Evolutionary conservation across 805 yeast species (phyloP), one percentile per base, ranked within the genome.

Genomic region (Middelhovenomyces tepae): DNA sequence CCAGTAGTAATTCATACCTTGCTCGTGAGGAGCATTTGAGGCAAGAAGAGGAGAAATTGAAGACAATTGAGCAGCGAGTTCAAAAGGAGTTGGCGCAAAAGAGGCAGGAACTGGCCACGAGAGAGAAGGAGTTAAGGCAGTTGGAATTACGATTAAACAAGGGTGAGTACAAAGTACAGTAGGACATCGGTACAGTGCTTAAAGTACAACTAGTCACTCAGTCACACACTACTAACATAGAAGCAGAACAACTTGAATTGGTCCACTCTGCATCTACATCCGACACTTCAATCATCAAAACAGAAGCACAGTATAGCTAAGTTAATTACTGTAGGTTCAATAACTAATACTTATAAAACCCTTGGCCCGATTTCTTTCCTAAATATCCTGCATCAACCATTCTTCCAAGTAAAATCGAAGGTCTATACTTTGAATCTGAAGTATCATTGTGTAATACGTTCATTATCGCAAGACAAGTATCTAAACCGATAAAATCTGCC

Each of bases 21-120:
- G 73, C 75, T 24, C 82, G 89, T 57, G 96, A 86, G 57, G 94
- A 84, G 59, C 93, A 84, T 60, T 81, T 85, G 49, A 76, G 82
- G 49, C 64, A 78, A 34, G 95, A 86, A 59, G 95, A 86, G 60
- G 94, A 83, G 59, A 73, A 93, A 60, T 68, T 86, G 51, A 77
- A 70, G 50, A 81, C 83, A 27, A 83, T 82, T 54, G 95, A 86
- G 60, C 85, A 78, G 57, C 69, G 91, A 47, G 93, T 86, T 16
- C 95, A 86, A 60, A 82, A 78, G 52, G 95, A 85, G 57, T 67
- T 86, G 54, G 65, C 80, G 52, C 67, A 69, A 54, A 83, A 86
- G 65, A 70, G 91, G 47, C 76, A 78, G 50, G 95, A 86, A 57
- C 70, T 86, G 40, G 67, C 81, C 53, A 81, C 77, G 45, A 73